phyloP scores from a whole-genome alignment of 1,284 basidiomycete genomes.

The Ceratobasidium sp. region DNA sequence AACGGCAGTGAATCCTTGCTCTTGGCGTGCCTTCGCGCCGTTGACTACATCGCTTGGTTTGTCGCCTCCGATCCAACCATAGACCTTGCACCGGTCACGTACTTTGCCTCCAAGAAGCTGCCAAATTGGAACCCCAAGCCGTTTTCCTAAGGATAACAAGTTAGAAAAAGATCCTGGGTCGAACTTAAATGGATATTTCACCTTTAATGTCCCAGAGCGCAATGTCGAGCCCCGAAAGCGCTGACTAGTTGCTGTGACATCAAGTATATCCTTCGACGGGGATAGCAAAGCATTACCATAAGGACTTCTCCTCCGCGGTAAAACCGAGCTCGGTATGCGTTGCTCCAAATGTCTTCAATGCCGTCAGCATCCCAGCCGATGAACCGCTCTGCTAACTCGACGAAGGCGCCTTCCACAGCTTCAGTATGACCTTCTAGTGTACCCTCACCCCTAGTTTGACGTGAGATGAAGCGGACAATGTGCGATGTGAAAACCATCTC shows the following conservation, averaged over 20 bases:
- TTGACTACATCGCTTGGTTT: slow-evolving; percentile 67
- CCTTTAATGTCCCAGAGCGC: slow-evolving; percentile 80
- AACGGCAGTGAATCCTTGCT: slow-evolving; percentile 76
- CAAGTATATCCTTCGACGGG: neutral
- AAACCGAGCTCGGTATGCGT: slow-evolving; percentile 70
- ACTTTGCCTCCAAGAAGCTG: slow-evolving; percentile 78
- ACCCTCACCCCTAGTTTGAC: slow-evolving; percentile 57
- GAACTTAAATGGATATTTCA: neutral
- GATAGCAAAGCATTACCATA: slow-evolving; percentile 58
- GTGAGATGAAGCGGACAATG: slow-evolving; percentile 17
- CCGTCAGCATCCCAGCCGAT: slow-evolving; percentile 71
- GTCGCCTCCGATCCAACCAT: slow-evolving; percentile 79
- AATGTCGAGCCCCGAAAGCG: slow-evolving; percentile 63
- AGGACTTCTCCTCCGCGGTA: slow-evolving; percentile 77
- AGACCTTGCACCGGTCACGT: slow-evolving; percentile 63
- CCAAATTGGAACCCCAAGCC: slow-evolving; percentile 76
- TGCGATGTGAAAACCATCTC: slow-evolving; percentile 53
- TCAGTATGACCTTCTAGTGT: slow-evolving; percentile 77
- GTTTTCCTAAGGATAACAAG: slow-evolving; percentile 53
- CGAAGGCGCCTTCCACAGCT: slow-evolving; percentile 74
- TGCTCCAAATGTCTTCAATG: slow-evolving; percentile 75
- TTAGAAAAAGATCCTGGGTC: neutral
- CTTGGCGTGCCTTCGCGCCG: slow-evolving; percentile 67
- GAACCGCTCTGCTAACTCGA: slow-evolving; percentile 68
- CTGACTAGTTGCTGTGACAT: slow-evolving; percentile 45